Percentiles rank a stretch among this genome's conserved stretches.
Evolutionary conservation across 2,329 filamentous ascomycete species (phyloP).

Genomic region (Talaromyces sp.): DNA sequence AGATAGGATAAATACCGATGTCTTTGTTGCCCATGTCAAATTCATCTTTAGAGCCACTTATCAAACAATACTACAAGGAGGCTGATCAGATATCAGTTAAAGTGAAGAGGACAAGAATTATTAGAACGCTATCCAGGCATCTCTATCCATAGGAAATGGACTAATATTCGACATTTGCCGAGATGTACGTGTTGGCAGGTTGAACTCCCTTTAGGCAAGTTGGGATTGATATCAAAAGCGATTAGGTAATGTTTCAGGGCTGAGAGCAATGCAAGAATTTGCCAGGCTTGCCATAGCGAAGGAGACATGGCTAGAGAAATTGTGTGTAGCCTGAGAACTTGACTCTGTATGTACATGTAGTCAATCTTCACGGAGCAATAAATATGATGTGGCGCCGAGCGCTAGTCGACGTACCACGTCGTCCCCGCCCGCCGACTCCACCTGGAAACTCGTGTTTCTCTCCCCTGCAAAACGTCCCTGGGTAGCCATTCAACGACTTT

Average conservation of each 20-base stretch:
- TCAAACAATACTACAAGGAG: too few relatives aligned
- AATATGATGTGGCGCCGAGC: neutral
- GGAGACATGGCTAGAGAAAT: neutral
- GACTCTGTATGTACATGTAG: neutral
- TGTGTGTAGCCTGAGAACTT: constrained; percentile 18
- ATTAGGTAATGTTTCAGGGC: neutral
- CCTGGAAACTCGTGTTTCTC: neutral
- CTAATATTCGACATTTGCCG: too few relatives aligned
- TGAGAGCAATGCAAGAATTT: neutral
- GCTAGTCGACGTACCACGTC: neutral
- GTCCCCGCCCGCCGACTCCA: neutral
- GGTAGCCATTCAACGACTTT: neutral
- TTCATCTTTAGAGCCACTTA: too few relatives aligned
- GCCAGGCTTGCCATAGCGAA: neutral
- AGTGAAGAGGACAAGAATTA: too few relatives aligned
- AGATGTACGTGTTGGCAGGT: too few relatives aligned
- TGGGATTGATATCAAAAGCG: too few relatives aligned
- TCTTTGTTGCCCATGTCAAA: too few relatives aligned
- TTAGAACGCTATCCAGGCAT: too few relatives aligned
- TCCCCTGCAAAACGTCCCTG: neutral
- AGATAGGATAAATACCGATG: too few relatives aligned
- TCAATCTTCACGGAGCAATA: neutral
- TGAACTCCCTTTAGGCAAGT: too few relatives aligned
- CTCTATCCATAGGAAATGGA: too few relatives aligned
- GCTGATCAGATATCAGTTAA: too few relatives aligned